Evolutionary conservation across 148 eudicot genomes (phyloP), one percentile per base, ranked within the genome.

Genomic region (Diospyros lotus): DNA sequence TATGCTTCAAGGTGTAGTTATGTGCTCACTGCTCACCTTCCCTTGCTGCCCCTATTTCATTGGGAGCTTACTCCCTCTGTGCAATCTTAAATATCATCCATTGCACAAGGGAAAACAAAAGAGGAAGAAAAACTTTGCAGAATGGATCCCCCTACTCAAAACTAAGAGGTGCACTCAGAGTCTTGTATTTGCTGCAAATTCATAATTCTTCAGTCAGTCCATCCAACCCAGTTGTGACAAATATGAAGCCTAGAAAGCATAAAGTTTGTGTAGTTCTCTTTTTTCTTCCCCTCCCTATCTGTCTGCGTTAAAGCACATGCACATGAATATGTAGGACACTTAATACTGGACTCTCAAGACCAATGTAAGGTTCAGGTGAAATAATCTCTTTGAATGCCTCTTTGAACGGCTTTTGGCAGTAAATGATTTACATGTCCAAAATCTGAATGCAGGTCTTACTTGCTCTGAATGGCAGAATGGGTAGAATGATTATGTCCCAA

Each of bases 381-480:
- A 63, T 10, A 50, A 5, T 38, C 48, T 56, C 15, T 73, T 66
- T 2, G 39, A 45, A 28, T 48, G 38, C 45, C 3, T 58, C 13
- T 12, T 64, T 18, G 41, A 56, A 72, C 28, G 28, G 58, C 4
- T 51, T 38, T 5, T 51, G 56, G 53, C 9, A 52, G 44, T 11
- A 61, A 28, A 51, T 15, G 11, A 62, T 51, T 46, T 5, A 38
- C 42, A 65, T 78, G 5, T 71, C 58, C 41, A 46, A 48, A 52
- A 66, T 54, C 58, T n/a, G 10, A 44, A 64, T 73, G 72, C 85
- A 95, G 98, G 93, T 92, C 73, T 80, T 95, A 78, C 94, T 92
- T 69, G 98, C 97, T 72, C 77, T 92, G 65, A 82, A 79, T 71
- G 97, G 98, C 56, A 79, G 72, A 48, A 89, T 87, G 86, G 87